Evolutionary conservation across 768 basidiomycete species (phyloP).

Genomic region (Mycena amicta): DNA sequence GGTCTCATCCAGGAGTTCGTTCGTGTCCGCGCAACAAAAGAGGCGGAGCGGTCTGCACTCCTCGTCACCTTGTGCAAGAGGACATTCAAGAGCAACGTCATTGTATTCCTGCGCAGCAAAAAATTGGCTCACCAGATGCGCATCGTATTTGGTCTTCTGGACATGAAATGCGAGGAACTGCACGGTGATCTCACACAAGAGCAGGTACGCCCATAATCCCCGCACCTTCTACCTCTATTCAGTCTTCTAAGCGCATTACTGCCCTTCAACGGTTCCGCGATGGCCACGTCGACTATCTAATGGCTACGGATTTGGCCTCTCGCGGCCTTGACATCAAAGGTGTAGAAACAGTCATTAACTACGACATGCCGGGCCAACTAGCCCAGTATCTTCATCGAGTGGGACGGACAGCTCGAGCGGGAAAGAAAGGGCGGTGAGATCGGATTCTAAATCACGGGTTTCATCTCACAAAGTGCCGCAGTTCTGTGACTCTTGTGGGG

Average conservation of each 20-base stretch:
- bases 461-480: slow-evolving; percentile 32
- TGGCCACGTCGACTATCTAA: slow-evolving; percentile 84
- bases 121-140: slow-evolving; percentile 97
- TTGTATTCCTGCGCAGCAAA: slow-evolving; percentile 96
- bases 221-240: slow-evolving; percentile 5
- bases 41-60: slow-evolving; percentile 73
- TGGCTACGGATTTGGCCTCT: slow-evolving; percentile 96
- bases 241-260: slow-evolving; percentile 66
- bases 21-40: slow-evolving; percentile 80
- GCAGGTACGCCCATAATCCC: slow-evolving; percentile 56
- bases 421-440: slow-evolving; percentile 83
- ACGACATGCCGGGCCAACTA: slow-evolving; percentile 94
- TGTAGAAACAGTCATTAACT: slow-evolving; percentile 97
- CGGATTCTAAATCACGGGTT: slow-evolving; percentile 1
- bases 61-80: slow-evolving; percentile 85
- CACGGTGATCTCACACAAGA: slow-evolving; percentile 97
- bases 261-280: slow-evolving; percentile 88
- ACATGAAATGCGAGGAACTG: slow-evolving; percentile 88
- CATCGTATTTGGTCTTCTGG: slow-evolving; percentile 86
- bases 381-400: slow-evolving; percentile 96
- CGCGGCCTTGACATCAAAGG: slow-evolving; percentile 97
- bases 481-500: slow-evolving; percentile 93
- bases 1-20: slow-evolving; percentile 94
- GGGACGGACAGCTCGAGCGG: slow-evolving; percentile 95
- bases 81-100: slow-evolving; percentile 80